phyloP scores from a whole-genome alignment of 192 early-diverging fungal genomes.

The Coemansia sp. region DNA sequence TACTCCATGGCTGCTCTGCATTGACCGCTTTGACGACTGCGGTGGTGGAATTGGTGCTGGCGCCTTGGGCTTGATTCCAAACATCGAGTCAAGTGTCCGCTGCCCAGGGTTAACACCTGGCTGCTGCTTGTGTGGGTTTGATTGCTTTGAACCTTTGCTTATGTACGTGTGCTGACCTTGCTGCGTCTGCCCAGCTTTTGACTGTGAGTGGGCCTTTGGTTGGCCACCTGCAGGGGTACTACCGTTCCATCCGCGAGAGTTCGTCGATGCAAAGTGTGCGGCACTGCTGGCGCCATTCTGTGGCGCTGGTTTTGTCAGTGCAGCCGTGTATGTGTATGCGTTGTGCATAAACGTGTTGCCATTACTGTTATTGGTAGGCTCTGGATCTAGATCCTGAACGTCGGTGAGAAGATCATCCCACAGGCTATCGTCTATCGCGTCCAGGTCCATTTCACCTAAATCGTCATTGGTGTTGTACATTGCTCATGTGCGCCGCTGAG shows the following conservation, averaged over 20 bases:
- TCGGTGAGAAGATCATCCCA: conserved; percentile 42
- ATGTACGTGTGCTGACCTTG: background rate
- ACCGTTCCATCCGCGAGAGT: background rate
- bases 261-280: background rate
- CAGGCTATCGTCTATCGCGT: conserved; percentile 32
- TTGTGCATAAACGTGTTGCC: background rate
- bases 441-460: conserved; percentile 37
- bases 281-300: conserved; percentile 10
- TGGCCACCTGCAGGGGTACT: background rate
- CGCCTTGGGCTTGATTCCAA: conserved; percentile 12
- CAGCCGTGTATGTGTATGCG: background rate
- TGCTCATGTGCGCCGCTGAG: conserved; percentile 5
- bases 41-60: background rate
- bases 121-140: background rate
- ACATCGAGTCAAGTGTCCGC: conserved; percentile 43
- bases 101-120: conserved; percentile 17
- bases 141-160: background rate
- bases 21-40: conserved; percentile 11
- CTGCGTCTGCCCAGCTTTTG: background rate
- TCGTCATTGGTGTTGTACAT: conserved; percentile 16
- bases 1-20: background rate
- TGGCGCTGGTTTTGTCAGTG: background rate
- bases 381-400: conserved; percentile 22
- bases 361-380: background rate
- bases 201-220: background rate